Evolutionary conservation across 2,329 filamentous ascomycete species (phyloP).

Genomic region (Colletotrichum australisinense): DNA sequence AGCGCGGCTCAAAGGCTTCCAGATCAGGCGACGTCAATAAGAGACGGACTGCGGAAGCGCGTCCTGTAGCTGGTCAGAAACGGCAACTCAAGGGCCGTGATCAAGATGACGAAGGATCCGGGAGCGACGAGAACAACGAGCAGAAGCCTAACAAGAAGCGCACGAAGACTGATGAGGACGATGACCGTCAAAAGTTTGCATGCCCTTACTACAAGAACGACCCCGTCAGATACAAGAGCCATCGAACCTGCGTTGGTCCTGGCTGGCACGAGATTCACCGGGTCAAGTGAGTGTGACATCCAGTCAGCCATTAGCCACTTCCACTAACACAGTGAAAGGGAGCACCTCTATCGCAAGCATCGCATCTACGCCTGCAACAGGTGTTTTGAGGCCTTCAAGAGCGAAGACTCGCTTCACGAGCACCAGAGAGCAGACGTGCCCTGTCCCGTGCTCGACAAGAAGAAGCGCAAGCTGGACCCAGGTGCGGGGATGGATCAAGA

Average conservation of each 20-base stretch:
- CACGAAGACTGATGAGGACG: slow-evolving; percentile 7
- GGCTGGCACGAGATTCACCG: slow-evolving; percentile 51
- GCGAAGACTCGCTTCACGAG: slow-evolving; percentile 42
- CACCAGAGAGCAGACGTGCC: slow-evolving; percentile 43
- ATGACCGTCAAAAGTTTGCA: slow-evolving; percentile 40
- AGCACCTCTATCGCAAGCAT: slow-evolving; percentile 52
- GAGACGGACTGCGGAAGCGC: not conserved
- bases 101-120: not conserved
- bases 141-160: slow-evolving; percentile 21
- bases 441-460: slow-evolving; percentile 37
- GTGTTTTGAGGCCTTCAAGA: slow-evolving; percentile 48
- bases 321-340: slow-evolving; percentile 36
- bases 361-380: slow-evolving; percentile 46
- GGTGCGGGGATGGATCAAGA: slow-evolving; percentile 49
- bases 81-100: not conserved
- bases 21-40: not conserved
- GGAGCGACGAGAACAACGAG: not conserved
- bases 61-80: not conserved
- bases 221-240: slow-evolving; percentile 44
- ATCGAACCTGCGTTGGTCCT: slow-evolving; percentile 48
- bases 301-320: not conserved
- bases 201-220: slow-evolving; percentile 54
- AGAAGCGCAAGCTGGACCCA: slow-evolving; percentile 37
- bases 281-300: slow-evolving; percentile 44
- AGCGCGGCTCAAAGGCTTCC: not conserved